Evolutionary conservation across 345 rosid species (phyloP), one percentile per base, ranked within the genome.

Genomic region (Iberis pinnata): DNA sequence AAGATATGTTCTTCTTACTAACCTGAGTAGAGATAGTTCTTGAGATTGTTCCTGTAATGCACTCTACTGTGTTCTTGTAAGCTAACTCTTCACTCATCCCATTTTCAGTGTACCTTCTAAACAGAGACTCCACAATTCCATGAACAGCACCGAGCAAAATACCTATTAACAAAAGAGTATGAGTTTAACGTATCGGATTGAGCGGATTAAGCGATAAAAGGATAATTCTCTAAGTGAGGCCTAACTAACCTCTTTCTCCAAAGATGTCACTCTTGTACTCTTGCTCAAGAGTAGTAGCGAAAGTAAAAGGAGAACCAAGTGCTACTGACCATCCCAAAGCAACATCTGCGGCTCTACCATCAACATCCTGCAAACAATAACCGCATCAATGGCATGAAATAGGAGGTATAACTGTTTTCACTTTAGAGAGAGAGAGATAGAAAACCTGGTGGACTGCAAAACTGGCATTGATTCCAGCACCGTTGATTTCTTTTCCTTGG

Each of bases 181-280:
- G 40, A 9, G 13, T 15, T 12, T 36, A 35, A 70, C 37, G 39
- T 14, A 61, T 15, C 18, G 43, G 12, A 63, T 12, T 12, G 7
- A 18, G 35, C 5, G n/a, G 31, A 12, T 37, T n/a, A n/a, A n/a
- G n/a, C n/a, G n/a, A n/a, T n/a, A n/a, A 41, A 9, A 17, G 37
- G 17, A 19, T 11, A 25, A 18, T 12, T 35, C 24, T 12, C 17
- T 6, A 12, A 29, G 12, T 14, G 33, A 33, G 4, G 19, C n/a
- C 8, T 17, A 43, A 65, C 82, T 63, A 46, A 81, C 95, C 95
- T 8, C 92, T 74, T 66, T 86, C 95, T 54, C 95, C 95, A 54
- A 86, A 86, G 53, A 86, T 86, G 64, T 86, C 95, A 76, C 95
- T 86, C 82, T 60, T 83, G 70, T 86, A 86, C 73, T 86, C 95